Conservation (phyloP, 2,329 filamentous ascomycete genomes). For the Pyricularia sp. region DNA sequence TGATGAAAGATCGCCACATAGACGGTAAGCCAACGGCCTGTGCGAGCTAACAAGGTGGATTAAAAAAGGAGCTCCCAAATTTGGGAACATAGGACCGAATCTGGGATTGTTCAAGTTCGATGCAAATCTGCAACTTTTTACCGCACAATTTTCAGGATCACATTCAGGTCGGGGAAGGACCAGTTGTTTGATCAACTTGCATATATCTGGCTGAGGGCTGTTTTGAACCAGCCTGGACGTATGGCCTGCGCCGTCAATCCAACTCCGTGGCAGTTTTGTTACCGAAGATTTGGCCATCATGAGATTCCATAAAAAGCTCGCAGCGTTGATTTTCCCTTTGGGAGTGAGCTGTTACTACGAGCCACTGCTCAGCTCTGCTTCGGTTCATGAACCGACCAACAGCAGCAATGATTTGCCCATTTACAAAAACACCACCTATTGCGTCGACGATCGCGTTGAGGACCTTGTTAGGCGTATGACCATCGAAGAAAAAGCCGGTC, state of each 20-base stretch:
- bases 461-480: background rate
- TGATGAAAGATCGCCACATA: too few species aligned
- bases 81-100: background rate
- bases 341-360: background rate
- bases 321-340: background rate
- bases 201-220: background rate
- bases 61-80: background rate
- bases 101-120: background rate
- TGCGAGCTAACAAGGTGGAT: too few species aligned
- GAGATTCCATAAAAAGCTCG: background rate
- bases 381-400: background rate
- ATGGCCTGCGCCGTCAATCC: background rate
- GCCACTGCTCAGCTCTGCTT: background rate
- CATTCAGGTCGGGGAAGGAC: background rate
- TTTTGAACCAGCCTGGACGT: background rate
- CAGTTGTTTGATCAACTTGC: background rate
- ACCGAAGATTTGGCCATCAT: background rate
- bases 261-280: background rate
- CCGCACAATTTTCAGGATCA: background rate
- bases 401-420: background rate
- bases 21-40: too few species aligned
- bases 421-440: background rate
- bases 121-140: background rate
- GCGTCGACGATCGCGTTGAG: background rate
- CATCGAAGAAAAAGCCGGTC: background rate